Evolutionary conservation across 345 rosid species (phyloP).

Genomic region (Pugionium dolabratum): DNA sequence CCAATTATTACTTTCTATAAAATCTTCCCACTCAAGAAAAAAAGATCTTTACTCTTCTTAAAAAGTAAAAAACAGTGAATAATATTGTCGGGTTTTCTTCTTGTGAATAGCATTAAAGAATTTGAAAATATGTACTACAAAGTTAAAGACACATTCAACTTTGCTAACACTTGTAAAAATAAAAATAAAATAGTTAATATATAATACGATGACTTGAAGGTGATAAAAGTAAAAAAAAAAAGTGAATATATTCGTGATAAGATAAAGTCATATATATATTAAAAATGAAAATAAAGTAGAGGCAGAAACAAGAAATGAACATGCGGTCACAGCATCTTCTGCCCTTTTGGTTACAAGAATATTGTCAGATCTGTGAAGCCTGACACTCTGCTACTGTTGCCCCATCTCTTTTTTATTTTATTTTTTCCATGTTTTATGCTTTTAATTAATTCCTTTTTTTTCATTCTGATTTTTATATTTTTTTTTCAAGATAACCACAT

Average conservation of each 20-base stretch:
- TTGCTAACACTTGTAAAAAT: too few relatives aligned
- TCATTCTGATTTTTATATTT: too few relatives aligned
- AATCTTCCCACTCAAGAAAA: background rate
- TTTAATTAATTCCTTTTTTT: too few relatives aligned
- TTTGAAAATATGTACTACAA: too few relatives aligned
- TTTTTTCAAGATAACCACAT: too few relatives aligned
- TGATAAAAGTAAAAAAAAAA: too few relatives aligned
- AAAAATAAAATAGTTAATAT: too few relatives aligned
- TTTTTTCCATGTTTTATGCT: too few relatives aligned
- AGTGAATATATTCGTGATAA: slow-evolving; percentile 35
- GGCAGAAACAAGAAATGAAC: slow-evolving; percentile 31
- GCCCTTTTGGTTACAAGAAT: slow-evolving; percentile 34
- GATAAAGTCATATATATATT: slow-evolving; percentile 1
- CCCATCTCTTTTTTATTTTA: slow-evolving; percentile 9
- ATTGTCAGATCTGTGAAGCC: slow-evolving; percentile 35
- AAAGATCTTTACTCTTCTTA: background rate
- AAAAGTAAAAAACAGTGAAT: background rate
- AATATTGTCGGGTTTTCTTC: too few relatives aligned
- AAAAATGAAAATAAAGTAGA: background rate
- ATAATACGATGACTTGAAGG: too few relatives aligned
- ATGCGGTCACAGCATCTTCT: slow-evolving; percentile 35
- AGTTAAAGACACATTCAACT: too few relatives aligned
- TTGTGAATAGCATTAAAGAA: too few relatives aligned
- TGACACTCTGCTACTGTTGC: slow-evolving; percentile 28
- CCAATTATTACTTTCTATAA: background rate